Evolutionary conservation across 495 filamentous ascomycete species (phyloP).

Genomic region (Podospora anserina): DNA sequence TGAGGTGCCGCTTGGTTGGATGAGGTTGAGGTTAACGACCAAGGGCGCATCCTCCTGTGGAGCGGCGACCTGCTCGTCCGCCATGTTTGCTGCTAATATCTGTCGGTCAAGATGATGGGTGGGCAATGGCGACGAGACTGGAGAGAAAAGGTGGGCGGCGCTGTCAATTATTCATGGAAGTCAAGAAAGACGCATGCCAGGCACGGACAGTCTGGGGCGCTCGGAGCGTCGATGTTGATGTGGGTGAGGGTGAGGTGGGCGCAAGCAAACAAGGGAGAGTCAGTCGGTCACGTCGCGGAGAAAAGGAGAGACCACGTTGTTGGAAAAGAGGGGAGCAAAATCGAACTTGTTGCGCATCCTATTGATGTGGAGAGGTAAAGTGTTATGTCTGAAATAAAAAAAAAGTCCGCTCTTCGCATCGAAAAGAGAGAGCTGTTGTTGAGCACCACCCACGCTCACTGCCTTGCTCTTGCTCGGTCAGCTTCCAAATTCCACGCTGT

Average conservation of each 20-base stretch:
- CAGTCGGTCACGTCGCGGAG: neutral
- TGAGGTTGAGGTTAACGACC: slow-evolving; percentile 58
- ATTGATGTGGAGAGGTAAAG: neutral
- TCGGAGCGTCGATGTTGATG: neutral
- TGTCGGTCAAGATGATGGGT: neutral
- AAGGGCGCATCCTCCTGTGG: slow-evolving; percentile 16
- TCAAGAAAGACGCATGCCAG: neutral
- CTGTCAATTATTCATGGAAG: neutral
- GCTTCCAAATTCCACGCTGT: slow-evolving; percentile 36
- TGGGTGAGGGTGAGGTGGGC: neutral
- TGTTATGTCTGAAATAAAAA: neutral
- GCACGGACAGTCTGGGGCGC: neutral
- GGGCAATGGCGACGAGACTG: neutral
- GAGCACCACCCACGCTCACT: neutral
- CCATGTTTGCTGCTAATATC: neutral
- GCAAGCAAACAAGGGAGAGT: neutral
- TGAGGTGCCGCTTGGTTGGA: slow-evolving; percentile 52
- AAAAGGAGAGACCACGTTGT: neutral
- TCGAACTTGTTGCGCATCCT: no score
- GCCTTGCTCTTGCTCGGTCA: slow-evolving; percentile 7
- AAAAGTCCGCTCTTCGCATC: neutral
- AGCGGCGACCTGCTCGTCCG: neutral
- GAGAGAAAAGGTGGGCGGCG: neutral
- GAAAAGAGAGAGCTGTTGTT: neutral
- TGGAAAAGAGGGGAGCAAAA: neutral